Evolutionary conservation across 2,329 filamentous ascomycete genomes (phyloP).

Genomic region (Endoconidiophora polonica): DNA sequence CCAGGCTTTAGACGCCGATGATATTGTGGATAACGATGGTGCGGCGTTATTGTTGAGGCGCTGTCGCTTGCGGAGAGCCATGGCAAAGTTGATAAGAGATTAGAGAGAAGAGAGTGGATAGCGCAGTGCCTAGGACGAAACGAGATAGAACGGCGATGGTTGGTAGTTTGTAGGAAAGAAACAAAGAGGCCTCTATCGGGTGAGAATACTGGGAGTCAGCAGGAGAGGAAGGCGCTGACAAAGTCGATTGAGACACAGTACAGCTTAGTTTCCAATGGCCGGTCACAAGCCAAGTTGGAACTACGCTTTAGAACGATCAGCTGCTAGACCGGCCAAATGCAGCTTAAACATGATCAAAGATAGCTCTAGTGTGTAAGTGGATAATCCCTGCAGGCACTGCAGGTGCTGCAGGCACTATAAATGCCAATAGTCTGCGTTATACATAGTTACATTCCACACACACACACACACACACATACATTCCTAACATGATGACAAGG

Average conservation of each 20-base stretch:
- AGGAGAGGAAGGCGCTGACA: not conserved
- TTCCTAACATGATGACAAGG: too few species aligned
- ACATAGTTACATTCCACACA: too few species aligned
- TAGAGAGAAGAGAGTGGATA: too few species aligned
- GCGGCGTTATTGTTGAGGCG: not conserved
- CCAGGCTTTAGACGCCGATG: not conserved
- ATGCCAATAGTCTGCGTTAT: too few species aligned
- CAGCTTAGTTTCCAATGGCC: not conserved
- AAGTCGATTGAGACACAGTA: not conserved
- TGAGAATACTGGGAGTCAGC: not conserved
- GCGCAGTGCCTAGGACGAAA: not conserved
- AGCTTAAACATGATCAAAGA: not conserved
- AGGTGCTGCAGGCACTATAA: too few species aligned
- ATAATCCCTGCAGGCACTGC: too few species aligned
- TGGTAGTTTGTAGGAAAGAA: not conserved
- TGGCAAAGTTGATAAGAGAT: too few species aligned
- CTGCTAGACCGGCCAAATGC: not conserved
- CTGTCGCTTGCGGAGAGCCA: too few species aligned
- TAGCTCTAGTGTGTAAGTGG: too few species aligned
- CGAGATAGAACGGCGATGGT: not conserved
- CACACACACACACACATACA: too few species aligned
- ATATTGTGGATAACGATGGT: conserved; percentile 3
- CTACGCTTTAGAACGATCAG: not conserved
- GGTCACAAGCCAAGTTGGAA: conserved; percentile 1
- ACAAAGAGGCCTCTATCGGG: not conserved